Base-by-base conservation (phyloP, 2,329 filamentous ascomycete genomes). In the Colletotrichum sansevieriae region DNA sequence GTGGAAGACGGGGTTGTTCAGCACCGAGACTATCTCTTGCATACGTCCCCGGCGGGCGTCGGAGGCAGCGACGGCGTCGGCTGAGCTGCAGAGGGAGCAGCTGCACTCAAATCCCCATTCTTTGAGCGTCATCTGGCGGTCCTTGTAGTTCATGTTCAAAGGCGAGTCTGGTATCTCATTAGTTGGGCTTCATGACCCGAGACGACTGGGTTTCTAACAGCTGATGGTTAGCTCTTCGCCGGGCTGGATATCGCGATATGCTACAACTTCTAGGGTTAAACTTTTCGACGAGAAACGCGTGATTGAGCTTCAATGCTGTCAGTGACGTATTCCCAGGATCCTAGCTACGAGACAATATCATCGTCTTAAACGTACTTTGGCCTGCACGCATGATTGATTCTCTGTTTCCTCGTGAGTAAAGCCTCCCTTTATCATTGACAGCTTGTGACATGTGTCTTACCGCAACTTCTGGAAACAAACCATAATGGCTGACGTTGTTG, bases 201-300 rank as follows among this genome's bases (percentile, higher is more conserved):
- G 4, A 33, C 39, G 20, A 18, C 18, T 25, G 25, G 29, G 8
- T 11, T 6, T 63, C 75, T 61, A 69, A 77, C 79, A 81, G 72
- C 77, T 80, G 57, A 80, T 77, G 29, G 74, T 78, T 18, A 81
- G 73, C 57, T 80, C 79, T 44, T 80, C 78, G 8, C 75, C 76
- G 0, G 77, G 73, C 46, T 75, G 51, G 9, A 80, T 79, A 37
- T 80, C 77, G 1, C 74, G 71, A 46, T 78, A 78, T 1, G 78
- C 78, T 1, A 77, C 70, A 3, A 78, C 75, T 20, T 78, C 76
- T 72, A 79, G 74, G 3, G 75, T 72, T 15, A 80, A 51, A 0
- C 75, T 77, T 8, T 71, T 73, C 8, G 72, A 72, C 2, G 75
- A 78, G 68, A 78, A 78, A 3, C 76, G 75, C 47, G 74, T 77